Percentiles rank a stretch among this genome's conserved stretches.
These are phyloP conservation scores for Colletotrichum australisinense DNA, from an alignment of 2,329 filamentous ascomycete species.

Conservation along the genomic window DNA sequence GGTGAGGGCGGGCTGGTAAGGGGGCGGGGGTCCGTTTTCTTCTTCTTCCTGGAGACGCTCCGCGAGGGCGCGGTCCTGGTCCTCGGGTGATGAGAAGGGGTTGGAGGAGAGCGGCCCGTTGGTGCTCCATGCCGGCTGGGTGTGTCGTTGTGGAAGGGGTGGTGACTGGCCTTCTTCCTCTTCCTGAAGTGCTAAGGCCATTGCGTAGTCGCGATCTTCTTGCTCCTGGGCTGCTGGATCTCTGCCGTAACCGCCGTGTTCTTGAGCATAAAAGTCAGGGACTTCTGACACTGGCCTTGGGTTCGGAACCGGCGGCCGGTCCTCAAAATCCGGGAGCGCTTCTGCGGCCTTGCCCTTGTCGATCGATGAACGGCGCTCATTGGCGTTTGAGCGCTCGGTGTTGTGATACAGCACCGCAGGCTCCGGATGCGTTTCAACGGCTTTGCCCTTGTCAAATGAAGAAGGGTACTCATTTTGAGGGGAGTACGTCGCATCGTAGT, in stretches of 20 bases:
- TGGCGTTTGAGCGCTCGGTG: neutral
- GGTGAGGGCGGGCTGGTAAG: slow-evolving; percentile 20
- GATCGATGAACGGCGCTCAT: neutral
- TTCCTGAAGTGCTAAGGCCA: slow-evolving; percentile 31
- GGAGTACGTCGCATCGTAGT: neutral
- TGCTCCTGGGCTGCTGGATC: slow-evolving; percentile 23
- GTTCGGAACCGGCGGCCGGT: neutral
- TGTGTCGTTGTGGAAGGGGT: slow-evolving; percentile 9
- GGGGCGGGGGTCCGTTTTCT: slow-evolving; percentile 21
- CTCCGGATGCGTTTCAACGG: neutral
- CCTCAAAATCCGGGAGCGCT: neutral
- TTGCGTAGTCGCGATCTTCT: slow-evolving; percentile 30
- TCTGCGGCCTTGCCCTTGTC: slow-evolving; percentile 16
- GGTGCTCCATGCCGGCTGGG: slow-evolving; percentile 10
- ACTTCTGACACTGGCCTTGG: slow-evolving; percentile 15
- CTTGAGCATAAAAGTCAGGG: slow-evolving; percentile 28
- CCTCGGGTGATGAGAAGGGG: slow-evolving; percentile 19
- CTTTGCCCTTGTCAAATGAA: slow-evolving; percentile 11
- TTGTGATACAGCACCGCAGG: neutral
- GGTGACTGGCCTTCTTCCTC: slow-evolving; percentile 22
- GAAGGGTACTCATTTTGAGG: neutral
- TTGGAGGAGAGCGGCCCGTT: slow-evolving; percentile 2
- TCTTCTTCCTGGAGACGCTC: slow-evolving; percentile 26
- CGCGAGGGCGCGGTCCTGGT: slow-evolving; percentile 24
- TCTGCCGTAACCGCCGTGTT: slow-evolving; percentile 1